phyloP scores from a whole-genome alignment of 2,329 filamentous ascomycete genomes.

The Grosmannia serpens region DNA sequence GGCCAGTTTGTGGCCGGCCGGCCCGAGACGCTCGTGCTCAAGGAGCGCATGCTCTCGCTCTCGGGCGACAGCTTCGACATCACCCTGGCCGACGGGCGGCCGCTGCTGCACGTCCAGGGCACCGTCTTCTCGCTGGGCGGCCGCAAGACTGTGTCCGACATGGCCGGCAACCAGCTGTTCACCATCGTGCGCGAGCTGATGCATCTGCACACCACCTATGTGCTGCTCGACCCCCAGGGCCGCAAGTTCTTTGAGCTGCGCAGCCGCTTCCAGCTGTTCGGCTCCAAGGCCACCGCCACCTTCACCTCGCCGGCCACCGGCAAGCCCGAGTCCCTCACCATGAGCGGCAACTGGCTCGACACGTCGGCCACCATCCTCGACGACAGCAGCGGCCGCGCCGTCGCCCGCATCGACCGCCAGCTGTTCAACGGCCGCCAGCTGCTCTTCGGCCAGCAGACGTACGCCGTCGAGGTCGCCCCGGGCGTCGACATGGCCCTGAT shows the following conservation, averaged over 20 bases:
- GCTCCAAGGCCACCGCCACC: constrained; percentile 42
- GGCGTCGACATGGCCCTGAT: constrained; percentile 55
- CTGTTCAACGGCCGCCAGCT: constrained; percentile 46
- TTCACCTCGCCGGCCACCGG: constrained; percentile 40
- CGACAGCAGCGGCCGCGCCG: constrained; percentile 33
- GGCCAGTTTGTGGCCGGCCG: constrained; percentile 5
- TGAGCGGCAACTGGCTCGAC: constrained; percentile 53
- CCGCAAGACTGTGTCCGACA: constrained; percentile 45
- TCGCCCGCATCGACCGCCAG: constrained; percentile 49
- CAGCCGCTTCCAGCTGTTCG: constrained; percentile 37
- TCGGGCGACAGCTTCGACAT: constrained; percentile 55
- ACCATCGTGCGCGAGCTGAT: constrained; percentile 42
- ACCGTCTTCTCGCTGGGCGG: constrained; percentile 39
- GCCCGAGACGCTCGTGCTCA: constrained; percentile 40
- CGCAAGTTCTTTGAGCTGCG: constrained; percentile 43
- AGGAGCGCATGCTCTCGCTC: constrained; percentile 50
- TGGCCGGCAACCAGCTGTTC: constrained; percentile 42
- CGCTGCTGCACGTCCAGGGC: constrained; percentile 45
- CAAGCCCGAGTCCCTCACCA: constrained; percentile 32
- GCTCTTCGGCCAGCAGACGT: constrained; percentile 52
- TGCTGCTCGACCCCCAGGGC: constrained; percentile 31
- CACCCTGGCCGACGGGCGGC: constrained; percentile 38
- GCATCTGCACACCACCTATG: constrained; percentile 39
- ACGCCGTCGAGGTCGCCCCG: constrained; percentile 50
- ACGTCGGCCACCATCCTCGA: constrained; percentile 45